These are phyloP conservation scores for Chromera velia DNA, from an alignment of 73 alveolate genomes.

Conservation along the genomic window DNA sequence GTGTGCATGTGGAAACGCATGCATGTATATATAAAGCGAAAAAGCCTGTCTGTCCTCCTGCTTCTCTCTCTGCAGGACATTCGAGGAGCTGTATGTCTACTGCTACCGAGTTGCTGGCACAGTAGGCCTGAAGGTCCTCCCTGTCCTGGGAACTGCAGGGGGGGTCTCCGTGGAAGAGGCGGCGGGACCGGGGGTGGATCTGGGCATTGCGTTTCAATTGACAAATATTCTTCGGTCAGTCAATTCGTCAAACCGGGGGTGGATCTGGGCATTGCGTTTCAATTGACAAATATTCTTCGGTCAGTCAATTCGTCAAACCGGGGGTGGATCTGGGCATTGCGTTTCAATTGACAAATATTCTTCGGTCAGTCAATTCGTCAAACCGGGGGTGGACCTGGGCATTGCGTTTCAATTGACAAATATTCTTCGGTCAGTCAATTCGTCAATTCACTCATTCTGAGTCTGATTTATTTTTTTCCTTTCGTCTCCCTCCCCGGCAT, in stretches of 20 bases:
- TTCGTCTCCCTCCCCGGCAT: too few species aligned
- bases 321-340: not conserved
- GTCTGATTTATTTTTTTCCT: too few species aligned
- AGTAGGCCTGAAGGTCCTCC: slow-evolving; percentile 43
- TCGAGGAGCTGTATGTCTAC: slow-evolving; percentile 14
- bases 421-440: too few species aligned
- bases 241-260: too few species aligned
- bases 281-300: not conserved
- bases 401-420: not conserved
- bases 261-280: not conserved
- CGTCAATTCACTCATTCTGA: too few species aligned
- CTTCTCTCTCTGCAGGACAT: too few species aligned
- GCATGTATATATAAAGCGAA: too few species aligned
- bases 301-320: not conserved
- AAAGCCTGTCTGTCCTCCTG: too few species aligned
- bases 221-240: not conserved
- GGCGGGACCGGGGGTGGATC: not conserved
- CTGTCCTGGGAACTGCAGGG: slow-evolving; percentile 2
- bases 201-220: not conserved
- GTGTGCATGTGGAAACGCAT: too few species aligned
- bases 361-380: too few species aligned
- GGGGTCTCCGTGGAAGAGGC: not conserved
- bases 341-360: not conserved
- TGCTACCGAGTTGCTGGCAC: slow-evolving; percentile 52
- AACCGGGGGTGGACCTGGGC: not conserved